Conservation (phyloP, 2,329 filamentous ascomycete species). For the Madurella mycetomatis region DNA sequence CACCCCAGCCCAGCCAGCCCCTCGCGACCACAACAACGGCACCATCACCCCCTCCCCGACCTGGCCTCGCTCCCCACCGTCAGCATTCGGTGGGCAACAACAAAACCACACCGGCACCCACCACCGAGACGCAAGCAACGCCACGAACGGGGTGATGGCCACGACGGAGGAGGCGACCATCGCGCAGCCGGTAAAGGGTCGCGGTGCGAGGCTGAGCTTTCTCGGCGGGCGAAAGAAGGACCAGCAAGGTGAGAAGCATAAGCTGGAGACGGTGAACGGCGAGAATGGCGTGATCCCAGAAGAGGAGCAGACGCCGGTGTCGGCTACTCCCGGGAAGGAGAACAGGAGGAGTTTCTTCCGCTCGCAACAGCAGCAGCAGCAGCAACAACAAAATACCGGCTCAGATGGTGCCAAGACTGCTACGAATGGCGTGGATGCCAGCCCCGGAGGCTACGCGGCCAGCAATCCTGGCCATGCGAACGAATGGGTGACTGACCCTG, state of each 20-base stretch:
- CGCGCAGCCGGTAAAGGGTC: conserved; percentile 47
- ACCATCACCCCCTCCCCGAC: conserved; percentile 42
- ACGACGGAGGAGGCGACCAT: conserved; percentile 47
- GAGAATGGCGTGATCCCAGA: conserved; percentile 8
- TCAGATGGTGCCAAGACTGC: too few relatives aligned
- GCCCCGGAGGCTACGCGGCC: not conserved
- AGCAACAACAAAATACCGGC: not conserved
- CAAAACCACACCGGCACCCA: conserved; percentile 12
- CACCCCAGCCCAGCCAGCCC: conserved; percentile 44
- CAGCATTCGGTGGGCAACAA: conserved; percentile 30
- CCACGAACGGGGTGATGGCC: conserved; percentile 11
- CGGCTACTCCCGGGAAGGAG: conserved; percentile 27
- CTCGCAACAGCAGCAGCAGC: conserved; percentile 22
- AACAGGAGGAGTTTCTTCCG: conserved; percentile 46
- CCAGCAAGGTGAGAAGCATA: conserved; percentile 13
- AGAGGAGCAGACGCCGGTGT: not conserved
- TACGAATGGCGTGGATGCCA: not conserved
- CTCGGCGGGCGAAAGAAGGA: conserved; percentile 51
- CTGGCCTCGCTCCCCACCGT: conserved; percentile 48
- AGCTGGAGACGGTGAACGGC: not conserved
- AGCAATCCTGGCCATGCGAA: not conserved
- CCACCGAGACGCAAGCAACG: not conserved
- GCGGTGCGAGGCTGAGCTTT: conserved; percentile 54
- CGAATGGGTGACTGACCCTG: conserved; percentile 4
- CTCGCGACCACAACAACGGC: conserved; percentile 27